Conservation (phyloP, 140 eudicot species). For the Artemisia princeps region DNA sequence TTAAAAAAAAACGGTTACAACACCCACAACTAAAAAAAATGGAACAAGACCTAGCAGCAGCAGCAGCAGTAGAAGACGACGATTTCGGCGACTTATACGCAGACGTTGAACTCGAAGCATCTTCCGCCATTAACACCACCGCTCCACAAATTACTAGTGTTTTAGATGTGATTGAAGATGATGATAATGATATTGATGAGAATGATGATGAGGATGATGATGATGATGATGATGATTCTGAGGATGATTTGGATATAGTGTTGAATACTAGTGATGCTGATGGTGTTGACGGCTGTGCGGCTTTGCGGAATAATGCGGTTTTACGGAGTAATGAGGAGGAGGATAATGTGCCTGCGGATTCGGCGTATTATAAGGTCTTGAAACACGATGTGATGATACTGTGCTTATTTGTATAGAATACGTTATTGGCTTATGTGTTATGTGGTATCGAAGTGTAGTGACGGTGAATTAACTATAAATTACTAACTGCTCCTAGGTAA, state of each 20-base stretch:
- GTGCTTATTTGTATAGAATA: too few relatives aligned
- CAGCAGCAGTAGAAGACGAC: constrained; percentile 48
- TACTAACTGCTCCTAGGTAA: too few relatives aligned
- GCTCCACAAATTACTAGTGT: constrained; percentile 14
- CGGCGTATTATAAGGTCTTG: too few relatives aligned
- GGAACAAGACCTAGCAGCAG: too few relatives aligned
- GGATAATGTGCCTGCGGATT: constrained; percentile 18
- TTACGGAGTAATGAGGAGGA: constrained; percentile 27
- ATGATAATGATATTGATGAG: constrained; percentile 11
- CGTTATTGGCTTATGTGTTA: too few relatives aligned
- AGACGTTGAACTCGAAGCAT: constrained; percentile 59
- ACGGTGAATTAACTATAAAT: too few relatives aligned
- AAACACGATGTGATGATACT: too few relatives aligned
- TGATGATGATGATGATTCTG: constrained; percentile 36
- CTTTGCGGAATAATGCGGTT: constrained; percentile 6
- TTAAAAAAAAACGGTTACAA: too few relatives aligned
- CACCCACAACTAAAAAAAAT: too few relatives aligned
- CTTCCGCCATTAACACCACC: constrained; percentile 44
- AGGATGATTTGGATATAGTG: constrained; percentile 53
- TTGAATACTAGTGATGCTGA: constrained; percentile 41
- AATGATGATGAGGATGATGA: background rate
- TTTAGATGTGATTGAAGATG: constrained; percentile 10
- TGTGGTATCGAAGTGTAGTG: too few relatives aligned
- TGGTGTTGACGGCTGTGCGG: constrained; percentile 18
- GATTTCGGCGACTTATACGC: constrained; percentile 79